Percentiles rank a stretch among this genome's conserved stretches.
These are phyloP conservation scores for Trichoderma asperelloides DNA, from an alignment of 495 filamentous ascomycete species.

Conservation along the genomic window DNA sequence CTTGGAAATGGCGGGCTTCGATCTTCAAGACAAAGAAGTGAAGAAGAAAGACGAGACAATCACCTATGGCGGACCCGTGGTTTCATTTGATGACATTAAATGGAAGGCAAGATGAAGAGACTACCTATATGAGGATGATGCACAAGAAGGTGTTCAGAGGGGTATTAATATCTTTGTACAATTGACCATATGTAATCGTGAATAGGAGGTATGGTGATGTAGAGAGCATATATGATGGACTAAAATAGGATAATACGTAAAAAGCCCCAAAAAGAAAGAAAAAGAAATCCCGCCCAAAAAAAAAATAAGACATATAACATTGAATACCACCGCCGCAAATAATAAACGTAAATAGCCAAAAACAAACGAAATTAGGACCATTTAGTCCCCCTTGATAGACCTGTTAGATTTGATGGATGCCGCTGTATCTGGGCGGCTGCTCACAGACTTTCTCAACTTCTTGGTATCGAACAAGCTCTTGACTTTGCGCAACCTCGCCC, in stretches of 20 bases:
- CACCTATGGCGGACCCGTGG: background rate
- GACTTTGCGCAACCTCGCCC: conserved; percentile 43
- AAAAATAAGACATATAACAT: background rate
- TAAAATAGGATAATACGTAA: background rate
- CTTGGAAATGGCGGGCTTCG: conserved; percentile 1
- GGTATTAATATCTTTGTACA: background rate
- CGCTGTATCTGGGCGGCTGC: conserved; percentile 19
- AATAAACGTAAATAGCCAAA: background rate
- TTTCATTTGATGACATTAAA: conserved; percentile 9
- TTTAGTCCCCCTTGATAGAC: conserved; percentile 1
- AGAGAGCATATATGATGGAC: background rate
- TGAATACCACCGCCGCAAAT: background rate
- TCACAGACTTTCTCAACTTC: conserved; percentile 29
- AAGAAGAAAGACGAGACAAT: conserved; percentile 8
- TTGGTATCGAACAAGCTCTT: conserved; percentile 51
- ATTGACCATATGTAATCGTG: background rate
- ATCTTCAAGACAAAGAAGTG: background rate
- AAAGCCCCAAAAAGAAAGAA: background rate
- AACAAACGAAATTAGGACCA: background rate
- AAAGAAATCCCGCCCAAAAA: background rate
- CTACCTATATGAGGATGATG: background rate
- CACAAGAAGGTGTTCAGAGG: background rate
- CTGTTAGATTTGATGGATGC: conserved; percentile 11
- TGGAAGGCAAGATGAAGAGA: background rate
- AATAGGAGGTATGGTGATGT: background rate